Percentiles rank a stretch among this genome's conserved stretches.
Evolutionary conservation across 345 rosid species (phyloP).

Genomic region (Geranium brycei): DNA sequence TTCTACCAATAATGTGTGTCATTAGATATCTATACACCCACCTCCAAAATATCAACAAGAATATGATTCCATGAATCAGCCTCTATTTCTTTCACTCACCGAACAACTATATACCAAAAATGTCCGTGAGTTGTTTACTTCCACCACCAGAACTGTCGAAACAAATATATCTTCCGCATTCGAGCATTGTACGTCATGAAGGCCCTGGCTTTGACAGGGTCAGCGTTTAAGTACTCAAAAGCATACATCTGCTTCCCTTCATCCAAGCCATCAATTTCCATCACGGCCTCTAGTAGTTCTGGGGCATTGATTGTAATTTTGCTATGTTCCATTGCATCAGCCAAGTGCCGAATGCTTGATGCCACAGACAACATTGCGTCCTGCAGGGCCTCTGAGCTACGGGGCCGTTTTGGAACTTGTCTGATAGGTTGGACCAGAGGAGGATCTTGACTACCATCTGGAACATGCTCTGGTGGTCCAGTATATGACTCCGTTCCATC

Average conservation of each 20-base stretch:
- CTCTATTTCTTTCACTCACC: constrained; percentile 11
- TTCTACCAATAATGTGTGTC: constrained; percentile 10
- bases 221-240: constrained; percentile 71
- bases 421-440: constrained; percentile 40
- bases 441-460: constrained; percentile 47
- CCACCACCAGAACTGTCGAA: constrained; percentile 91
- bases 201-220: constrained; percentile 78
- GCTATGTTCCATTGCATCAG: constrained; percentile 61
- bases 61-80: constrained; percentile 2
- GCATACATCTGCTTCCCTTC: constrained; percentile 84
- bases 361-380: constrained; percentile 67
- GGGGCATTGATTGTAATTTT: constrained; percentile 36
- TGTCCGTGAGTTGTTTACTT: constrained; percentile 25
- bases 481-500: constrained; percentile 75
- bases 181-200: constrained; percentile 63
- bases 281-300: constrained; percentile 57
- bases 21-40: constrained; percentile 24
- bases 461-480: constrained; percentile 34
- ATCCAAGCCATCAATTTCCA: constrained; percentile 82
- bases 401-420: constrained; percentile 44
- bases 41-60: constrained; percentile 7
- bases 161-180: constrained; percentile 64
- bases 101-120: constrained; percentile 11
- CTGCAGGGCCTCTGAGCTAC: constrained; percentile 45
- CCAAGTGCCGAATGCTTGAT: constrained; percentile 55